These are phyloP conservation scores for Phytophthora cactorum DNA, from an alignment of 352 stramenopile species.

Conservation along the genomic window DNA sequence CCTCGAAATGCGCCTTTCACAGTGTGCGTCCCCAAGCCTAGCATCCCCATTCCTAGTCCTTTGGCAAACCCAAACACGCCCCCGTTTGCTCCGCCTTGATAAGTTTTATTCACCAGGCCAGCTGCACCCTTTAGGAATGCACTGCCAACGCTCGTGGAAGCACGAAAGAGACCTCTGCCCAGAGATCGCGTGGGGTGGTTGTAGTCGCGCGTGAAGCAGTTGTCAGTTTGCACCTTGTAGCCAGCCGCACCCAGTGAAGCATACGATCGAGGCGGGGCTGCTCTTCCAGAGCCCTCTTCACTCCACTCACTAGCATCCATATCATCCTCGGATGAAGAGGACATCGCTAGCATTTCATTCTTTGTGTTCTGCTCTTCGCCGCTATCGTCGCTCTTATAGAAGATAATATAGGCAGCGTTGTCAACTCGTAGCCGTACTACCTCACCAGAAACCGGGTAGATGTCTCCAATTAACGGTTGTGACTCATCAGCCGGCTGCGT, in stretches of 20 bases:
- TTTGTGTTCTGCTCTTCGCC: constrained; percentile 45
- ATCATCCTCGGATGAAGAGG: constrained; percentile 56
- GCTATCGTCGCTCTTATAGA: constrained; percentile 81
- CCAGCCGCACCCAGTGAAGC: constrained; percentile 79
- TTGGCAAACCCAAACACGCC: constrained; percentile 90
- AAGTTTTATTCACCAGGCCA: constrained; percentile 87
- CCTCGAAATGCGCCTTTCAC: constrained; percentile 88
- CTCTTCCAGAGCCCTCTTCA: constrained; percentile 39
- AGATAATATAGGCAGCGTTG: constrained; percentile 88
- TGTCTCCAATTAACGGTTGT: constrained; percentile 65
- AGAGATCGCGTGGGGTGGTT: constrained; percentile 82
- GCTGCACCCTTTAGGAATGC: constrained; percentile 85
- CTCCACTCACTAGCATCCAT: constrained; percentile 43
- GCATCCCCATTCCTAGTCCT: constrained; percentile 86
- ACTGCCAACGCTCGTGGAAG: constrained; percentile 86
- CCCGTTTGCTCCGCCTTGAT: constrained; percentile 82
- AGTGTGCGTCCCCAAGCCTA: constrained; percentile 83
- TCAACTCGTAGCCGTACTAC: constrained; percentile 75
- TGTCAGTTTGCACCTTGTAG: constrained; percentile 88
- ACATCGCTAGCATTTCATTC: constrained; percentile 53
- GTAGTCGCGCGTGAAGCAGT: constrained; percentile 86
- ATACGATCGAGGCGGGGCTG: constrained; percentile 70
- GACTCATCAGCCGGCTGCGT: constrained; percentile 64
- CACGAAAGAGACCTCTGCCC: constrained; percentile 77
- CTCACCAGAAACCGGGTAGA: constrained; percentile 79